A percentile compares a stretch with the other conserved stretches of the same genome.
Conservation (phyloP, 2,329 filamentous ascomycete genomes). For the Pestalotiopsis sp. region DNA sequence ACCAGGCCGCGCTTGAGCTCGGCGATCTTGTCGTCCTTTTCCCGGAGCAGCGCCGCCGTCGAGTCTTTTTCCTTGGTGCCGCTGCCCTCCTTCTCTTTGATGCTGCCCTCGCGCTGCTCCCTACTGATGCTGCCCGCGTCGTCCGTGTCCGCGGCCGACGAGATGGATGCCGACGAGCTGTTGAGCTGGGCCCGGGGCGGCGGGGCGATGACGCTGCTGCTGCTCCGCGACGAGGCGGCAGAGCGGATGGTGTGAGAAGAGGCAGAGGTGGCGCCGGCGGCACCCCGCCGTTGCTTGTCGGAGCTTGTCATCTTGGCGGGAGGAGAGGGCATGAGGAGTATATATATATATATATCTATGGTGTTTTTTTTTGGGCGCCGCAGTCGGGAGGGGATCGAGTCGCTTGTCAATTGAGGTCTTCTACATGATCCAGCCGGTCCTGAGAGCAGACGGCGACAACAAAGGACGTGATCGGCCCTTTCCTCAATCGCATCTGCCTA, state of each 20-base stretch:
- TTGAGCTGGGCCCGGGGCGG: conserved; percentile 43
- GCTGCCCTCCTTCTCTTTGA: conserved; percentile 17
- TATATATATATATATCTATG: background rate
- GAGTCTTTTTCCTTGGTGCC: conserved; percentile 16
- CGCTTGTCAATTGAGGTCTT: background rate
- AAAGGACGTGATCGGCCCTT: background rate
- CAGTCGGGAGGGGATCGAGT: background rate
- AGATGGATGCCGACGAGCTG: conserved; percentile 28
- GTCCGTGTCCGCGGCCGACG: conserved; percentile 31
- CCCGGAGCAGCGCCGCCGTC: conserved; percentile 35
- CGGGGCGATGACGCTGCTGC: conserved; percentile 37
- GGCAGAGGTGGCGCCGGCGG: conserved; percentile 21
- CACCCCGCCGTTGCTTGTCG: conserved; percentile 44
- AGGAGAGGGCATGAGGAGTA: background rate
- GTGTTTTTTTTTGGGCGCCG: no score
- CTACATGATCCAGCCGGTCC: background rate
- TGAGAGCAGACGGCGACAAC: background rate
- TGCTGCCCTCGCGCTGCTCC: conserved; percentile 15
- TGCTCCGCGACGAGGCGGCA: conserved; percentile 26
- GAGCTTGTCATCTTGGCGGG: conserved; percentile 39
- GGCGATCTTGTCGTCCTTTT: conserved; percentile 55
- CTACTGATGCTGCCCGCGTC: conserved; percentile 20
- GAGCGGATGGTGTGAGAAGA: conserved; percentile 32
- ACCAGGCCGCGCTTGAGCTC: conserved; percentile 54
- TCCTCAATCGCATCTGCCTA: conserved; percentile 1